These are phyloP conservation scores for Alternaria conjuncta DNA, from an alignment of 2,329 filamentous ascomycete genomes.

Conservation along the genomic window DNA sequence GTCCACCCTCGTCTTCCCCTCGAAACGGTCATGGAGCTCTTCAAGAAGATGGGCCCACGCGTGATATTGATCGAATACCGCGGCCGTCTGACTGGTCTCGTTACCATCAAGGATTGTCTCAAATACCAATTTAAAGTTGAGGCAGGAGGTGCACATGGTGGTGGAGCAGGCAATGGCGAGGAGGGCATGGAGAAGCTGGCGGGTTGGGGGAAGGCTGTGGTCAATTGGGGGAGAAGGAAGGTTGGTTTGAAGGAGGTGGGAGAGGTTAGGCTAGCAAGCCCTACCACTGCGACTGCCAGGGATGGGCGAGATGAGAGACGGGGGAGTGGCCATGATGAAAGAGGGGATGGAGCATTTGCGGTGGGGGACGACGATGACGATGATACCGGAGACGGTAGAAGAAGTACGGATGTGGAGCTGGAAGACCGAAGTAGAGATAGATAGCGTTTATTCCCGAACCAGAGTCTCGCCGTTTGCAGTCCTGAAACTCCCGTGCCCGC, in stretches of 20 bases:
- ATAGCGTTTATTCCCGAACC: neutral
- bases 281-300: conserved; percentile 12
- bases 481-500: neutral
- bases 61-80: conserved; percentile 93
- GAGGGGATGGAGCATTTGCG: conserved; percentile 10
- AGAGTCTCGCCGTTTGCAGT: neutral
- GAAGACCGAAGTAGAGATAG: conserved; percentile 22
- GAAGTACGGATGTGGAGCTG: conserved; percentile 7
- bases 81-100: conserved; percentile 80
- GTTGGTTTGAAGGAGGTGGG: conserved; percentile 24
- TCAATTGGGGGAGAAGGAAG: conserved; percentile 29
- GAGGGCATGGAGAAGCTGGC: conserved; percentile 41
- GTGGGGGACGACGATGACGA: conserved; percentile 17
- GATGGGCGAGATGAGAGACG: conserved; percentile 1
- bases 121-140: conserved; percentile 98
- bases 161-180: conserved; percentile 20
- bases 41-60: conserved; percentile 95
- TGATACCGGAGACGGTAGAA: conserved; percentile 5
- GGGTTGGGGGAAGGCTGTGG: conserved; percentile 20
- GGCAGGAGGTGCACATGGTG: conserved; percentile 51
- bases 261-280: conserved; percentile 37
- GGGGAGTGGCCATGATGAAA: neutral
- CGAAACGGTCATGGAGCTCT: conserved; percentile 98
- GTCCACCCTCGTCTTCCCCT: conserved; percentile 90
- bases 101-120: conserved; percentile 96